A percentile compares a stretch with the other conserved stretches of the same genome.
Evolutionary conservation across 2,329 filamentous ascomycete species (phyloP).

Genomic region (Colletotrichum coccodes): DNA sequence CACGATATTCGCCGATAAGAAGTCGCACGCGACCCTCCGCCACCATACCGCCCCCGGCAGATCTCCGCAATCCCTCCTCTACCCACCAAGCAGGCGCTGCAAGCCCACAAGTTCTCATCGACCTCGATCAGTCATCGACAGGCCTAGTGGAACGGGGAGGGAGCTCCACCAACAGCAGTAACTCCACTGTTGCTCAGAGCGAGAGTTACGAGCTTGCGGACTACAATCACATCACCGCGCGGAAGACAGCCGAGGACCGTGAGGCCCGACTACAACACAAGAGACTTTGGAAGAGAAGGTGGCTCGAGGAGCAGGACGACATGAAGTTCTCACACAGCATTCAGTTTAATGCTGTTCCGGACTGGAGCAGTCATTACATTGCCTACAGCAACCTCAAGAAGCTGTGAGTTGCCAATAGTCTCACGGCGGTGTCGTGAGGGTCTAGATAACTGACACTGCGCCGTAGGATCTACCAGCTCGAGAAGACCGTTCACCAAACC

Average conservation of each 20-base stretch:
- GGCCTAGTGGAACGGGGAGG: conserved; percentile 34
- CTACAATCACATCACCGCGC: conserved; percentile 45
- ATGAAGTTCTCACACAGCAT: conserved; percentile 99
- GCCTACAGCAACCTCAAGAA: conserved; percentile 99
- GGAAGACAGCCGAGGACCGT: conserved; percentile 42
- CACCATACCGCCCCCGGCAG: conserved; percentile 32
- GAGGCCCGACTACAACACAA: conserved; percentile 52
- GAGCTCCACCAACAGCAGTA: conserved; percentile 25
- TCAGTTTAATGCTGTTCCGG: conserved; percentile 99
- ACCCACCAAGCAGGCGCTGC: conserved; percentile 32
- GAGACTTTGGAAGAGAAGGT: conserved; percentile 71
- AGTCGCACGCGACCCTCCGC: conserved; percentile 17
- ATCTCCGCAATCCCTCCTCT: conserved; percentile 32
- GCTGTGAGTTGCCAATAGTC: conserved; percentile 68
- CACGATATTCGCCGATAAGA: conserved; percentile 27
- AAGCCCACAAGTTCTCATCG: conserved; percentile 26
- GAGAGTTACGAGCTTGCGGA: conserved; percentile 53
- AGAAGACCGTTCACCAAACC: conserved; percentile 80
- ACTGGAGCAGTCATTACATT: conserved; percentile 98
- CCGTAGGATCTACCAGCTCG: conserved; percentile 88
- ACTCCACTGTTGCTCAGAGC: conserved; percentile 11
- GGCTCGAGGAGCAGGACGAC: conserved; percentile 79
- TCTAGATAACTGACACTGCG: conserved; percentile 6
- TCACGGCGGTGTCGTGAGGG: background rate
- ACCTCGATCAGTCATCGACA: conserved; percentile 24